These are phyloP conservation scores for Melampsora americana DNA, from an alignment of 1,284 basidiomycete genomes.

Conservation along the genomic window DNA sequence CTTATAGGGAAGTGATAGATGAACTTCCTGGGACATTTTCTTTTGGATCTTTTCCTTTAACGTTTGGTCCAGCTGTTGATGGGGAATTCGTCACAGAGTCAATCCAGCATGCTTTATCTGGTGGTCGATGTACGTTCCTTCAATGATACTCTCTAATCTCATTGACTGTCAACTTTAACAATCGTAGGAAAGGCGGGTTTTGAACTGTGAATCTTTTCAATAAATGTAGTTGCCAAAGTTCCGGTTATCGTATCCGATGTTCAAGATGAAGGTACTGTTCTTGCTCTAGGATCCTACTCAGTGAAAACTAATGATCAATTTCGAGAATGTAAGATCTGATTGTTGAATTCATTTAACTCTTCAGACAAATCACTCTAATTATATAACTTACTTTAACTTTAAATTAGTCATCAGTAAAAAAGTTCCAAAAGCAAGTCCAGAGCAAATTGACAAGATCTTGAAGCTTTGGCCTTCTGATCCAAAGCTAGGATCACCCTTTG, in stretches of 20 bases:
- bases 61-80: constrained; percentile 22
- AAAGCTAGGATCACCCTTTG: too few species aligned
- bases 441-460: constrained; percentile 17
- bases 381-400: too few species aligned
- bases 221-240: constrained; percentile 17
- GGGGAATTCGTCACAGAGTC: constrained; percentile 30
- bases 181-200: background rate
- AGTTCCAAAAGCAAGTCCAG: constrained; percentile 3
- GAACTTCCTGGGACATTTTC: constrained; percentile 30
- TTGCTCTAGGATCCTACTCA: constrained; percentile 16
- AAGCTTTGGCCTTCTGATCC: constrained; percentile 31
- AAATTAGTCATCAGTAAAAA: constrained; percentile 4
- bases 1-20: constrained; percentile 12
- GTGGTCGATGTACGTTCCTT: constrained; percentile 19
- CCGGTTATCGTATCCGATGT: constrained; percentile 11
- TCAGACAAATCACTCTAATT: too few species aligned
- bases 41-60: constrained; percentile 26
- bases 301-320: constrained; percentile 21
- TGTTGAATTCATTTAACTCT: too few species aligned
- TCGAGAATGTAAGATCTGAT: constrained; percentile 15
- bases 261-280: constrained; percentile 30
- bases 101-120: constrained; percentile 12
- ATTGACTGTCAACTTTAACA: background rate
- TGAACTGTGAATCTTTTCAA: constrained; percentile 3
- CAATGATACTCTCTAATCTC: background rate